Conservation (phyloP, 1,284 basidiomycete genomes). For the Moesziomyces globuligerus region DNA sequence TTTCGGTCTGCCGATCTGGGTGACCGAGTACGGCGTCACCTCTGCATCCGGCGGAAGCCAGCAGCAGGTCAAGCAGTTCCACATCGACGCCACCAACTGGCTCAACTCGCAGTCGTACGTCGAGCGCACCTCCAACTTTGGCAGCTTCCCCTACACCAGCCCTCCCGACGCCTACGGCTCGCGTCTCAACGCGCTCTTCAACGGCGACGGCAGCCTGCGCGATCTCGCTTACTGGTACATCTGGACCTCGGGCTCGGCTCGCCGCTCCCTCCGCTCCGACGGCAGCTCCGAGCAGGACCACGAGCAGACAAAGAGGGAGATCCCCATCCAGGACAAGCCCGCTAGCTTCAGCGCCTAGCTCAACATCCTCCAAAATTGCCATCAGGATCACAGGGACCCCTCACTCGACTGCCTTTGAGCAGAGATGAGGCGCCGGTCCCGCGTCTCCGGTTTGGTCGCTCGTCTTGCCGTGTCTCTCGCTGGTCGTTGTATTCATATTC, state of each 20-base stretch:
- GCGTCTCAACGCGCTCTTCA: constrained; percentile 58
- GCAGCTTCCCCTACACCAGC: constrained; percentile 43
- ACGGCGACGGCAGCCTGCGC: constrained; percentile 39
- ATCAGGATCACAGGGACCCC: constrained; percentile 1
- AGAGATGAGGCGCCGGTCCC: background rate
- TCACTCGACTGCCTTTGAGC: background rate
- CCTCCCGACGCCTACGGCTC: constrained; percentile 59
- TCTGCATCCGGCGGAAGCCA: constrained; percentile 39
- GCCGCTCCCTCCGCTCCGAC: constrained; percentile 22
- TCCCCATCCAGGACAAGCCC: constrained; percentile 23
- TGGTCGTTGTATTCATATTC: constrained; percentile 8
- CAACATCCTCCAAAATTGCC: background rate
- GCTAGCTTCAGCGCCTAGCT: constrained; percentile 28
- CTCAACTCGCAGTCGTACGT: constrained; percentile 49
- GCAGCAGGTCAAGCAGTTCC: constrained; percentile 54
- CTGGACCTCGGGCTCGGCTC: constrained; percentile 13
- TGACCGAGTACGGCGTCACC: constrained; percentile 65
- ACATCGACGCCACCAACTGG: constrained; percentile 52
- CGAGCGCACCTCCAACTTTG: constrained; percentile 60
- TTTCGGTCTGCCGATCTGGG: constrained; percentile 58
- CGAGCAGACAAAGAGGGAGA: constrained; percentile 25
- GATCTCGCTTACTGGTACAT: constrained; percentile 48
- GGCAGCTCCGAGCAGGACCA: constrained; percentile 25
- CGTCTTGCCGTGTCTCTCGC: no score
- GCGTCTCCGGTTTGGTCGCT: background rate